Conservation (phyloP, 2,329 filamentous ascomycete genomes). For the Penicillium sp. region DNA sequence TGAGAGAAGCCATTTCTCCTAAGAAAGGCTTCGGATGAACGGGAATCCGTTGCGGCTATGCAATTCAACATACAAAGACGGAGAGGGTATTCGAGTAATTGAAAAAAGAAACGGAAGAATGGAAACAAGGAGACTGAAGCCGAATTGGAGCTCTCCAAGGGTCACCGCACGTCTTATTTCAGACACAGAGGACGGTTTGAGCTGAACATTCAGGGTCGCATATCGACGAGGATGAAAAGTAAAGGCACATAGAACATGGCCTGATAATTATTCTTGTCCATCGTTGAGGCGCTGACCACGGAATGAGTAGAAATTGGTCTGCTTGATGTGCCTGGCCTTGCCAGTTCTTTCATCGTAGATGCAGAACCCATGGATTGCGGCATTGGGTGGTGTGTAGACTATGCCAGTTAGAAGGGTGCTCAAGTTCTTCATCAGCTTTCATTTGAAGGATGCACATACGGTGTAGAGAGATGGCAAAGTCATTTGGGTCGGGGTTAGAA, state of each 20-base stretch:
- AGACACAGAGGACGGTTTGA: neutral
- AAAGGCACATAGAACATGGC: neutral
- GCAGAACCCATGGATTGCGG: constrained; percentile 77
- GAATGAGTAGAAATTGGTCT: constrained; percentile 72
- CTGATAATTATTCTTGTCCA: constrained; percentile 2
- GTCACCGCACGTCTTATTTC: neutral
- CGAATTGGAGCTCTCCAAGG: neutral
- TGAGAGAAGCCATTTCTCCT: neutral
- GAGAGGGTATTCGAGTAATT: neutral
- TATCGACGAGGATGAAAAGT: too few relatives aligned
- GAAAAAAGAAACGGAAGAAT: neutral
- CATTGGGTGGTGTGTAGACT: constrained; percentile 87
- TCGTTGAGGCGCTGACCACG: constrained; percentile 41
- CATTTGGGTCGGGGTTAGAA: constrained; percentile 68
- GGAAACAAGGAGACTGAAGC: neutral
- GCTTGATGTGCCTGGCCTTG: constrained; percentile 68
- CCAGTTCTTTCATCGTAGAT: constrained; percentile 79
- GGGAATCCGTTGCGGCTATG: neutral
- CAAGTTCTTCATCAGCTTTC: neutral
- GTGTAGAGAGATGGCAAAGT: constrained; percentile 83
- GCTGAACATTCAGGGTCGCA: neutral
- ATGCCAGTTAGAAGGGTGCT: constrained; percentile 5
- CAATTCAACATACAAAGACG: neutral
- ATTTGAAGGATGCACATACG: constrained; percentile 46
- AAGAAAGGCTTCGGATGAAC: neutral